phyloP scores from a whole-genome alignment of 23 red algal genomes.

The Chondrus crispus region DNA sequence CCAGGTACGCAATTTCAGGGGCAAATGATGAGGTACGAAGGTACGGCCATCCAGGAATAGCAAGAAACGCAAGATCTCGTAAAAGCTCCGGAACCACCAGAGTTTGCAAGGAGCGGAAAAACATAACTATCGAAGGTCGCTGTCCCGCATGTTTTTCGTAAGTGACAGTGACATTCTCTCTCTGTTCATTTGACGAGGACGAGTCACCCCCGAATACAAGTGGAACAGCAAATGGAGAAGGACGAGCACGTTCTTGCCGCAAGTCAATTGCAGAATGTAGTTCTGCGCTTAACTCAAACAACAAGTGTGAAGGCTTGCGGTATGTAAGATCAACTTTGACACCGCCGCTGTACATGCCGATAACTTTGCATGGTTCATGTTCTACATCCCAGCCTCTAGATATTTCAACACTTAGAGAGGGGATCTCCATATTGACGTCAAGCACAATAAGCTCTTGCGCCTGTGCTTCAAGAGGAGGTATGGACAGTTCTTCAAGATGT shows the following conservation, averaged over 20 bases:
- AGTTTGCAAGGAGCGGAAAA: constrained; percentile 39
- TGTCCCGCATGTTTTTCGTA: constrained; percentile 44
- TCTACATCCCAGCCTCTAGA: constrained; percentile 63
- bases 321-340: neutral
- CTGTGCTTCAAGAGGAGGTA: too few relatives aligned
- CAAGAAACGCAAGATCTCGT: constrained; percentile 32
- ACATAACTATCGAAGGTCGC: constrained; percentile 56
- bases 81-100: constrained; percentile 48
- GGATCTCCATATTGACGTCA: neutral
- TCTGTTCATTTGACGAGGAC: neutral
- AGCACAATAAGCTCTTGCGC: neutral
- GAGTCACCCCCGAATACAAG: neutral
- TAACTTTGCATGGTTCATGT: constrained; percentile 31
- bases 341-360: constrained; percentile 9
- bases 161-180: constrained; percentile 41
- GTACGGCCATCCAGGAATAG: constrained; percentile 66
- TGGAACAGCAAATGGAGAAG: constrained; percentile 10
- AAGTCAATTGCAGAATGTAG: constrained; percentile 18
- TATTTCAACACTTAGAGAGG: constrained; percentile 27
- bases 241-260: neutral
- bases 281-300: constrained; percentile 31
- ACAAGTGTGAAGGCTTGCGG: constrained; percentile 7
- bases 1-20: constrained; percentile 56
- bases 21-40: constrained; percentile 47
- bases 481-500: too few relatives aligned